Base-by-base conservation (phyloP, 495 filamentous ascomycete genomes). In the Aspergillus olivimuriae region DNA sequence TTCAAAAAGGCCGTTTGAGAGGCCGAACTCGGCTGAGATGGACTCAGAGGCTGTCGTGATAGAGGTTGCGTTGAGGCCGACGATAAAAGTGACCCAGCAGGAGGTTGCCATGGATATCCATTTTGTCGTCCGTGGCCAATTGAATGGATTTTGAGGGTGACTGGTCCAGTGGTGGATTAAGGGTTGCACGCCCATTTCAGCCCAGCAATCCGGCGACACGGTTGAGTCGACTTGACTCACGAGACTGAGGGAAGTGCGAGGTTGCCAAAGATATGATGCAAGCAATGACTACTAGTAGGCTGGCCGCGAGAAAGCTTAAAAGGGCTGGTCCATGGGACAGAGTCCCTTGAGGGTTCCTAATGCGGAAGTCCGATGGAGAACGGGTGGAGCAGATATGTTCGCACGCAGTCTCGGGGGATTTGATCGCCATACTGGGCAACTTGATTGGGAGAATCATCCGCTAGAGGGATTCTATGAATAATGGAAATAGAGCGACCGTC, bases 81-180 rank as follows among this genome's bases (percentile, higher is more conserved):
- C 40, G 15, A 48, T 31, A 26, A 48, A 43, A 9, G 46, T 48
- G 12, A 48, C 40, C 40, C 39, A 48, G 26, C 39, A 48, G 10
- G 46, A 43, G 2, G 39, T 43, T 12, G 33, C 18, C 46, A 48
- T 48, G 15, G 23, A 14, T 24, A 39, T 39, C 46, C 46, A 48
- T 43, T 48, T 48, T 19, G 23, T 43, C 24, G 38, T 11, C 4
- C 7, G 11, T 4, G 39, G 22, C 46, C 46, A 48, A 14, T 48
- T 48, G 40, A 38, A 48, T 4, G 46, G 46, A 33, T 48, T 48
- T 12, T 24, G 33, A 1, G 39, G 46, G 19, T 48, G 33, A 30
- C 26, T 1, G 4, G 22, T 40, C 46, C 46, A 48, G 7, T 38
- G 17, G 2, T 32, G 4, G 10, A n/a, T n/a, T n/a, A 23, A 11